Percentiles rank a stretch among this genome's conserved stretches.
These are phyloP conservation scores for Eucalyptus globulus DNA, from an alignment of 345 rosid species.

Conservation along the genomic window DNA sequence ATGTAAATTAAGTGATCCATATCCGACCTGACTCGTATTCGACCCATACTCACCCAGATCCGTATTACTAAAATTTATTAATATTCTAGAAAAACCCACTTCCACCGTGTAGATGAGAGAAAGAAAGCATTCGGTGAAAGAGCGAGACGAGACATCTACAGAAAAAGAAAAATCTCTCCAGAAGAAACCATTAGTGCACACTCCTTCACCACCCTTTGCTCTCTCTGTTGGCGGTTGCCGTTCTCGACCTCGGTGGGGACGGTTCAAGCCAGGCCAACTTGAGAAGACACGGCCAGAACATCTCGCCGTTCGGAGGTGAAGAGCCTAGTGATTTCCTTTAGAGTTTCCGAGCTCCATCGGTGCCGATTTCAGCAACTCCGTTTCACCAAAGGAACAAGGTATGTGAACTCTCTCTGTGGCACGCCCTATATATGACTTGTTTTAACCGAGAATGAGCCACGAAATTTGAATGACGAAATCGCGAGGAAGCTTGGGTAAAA, in stretches of 20 bases:
- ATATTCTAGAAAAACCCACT: too few species aligned
- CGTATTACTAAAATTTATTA: too few species aligned
- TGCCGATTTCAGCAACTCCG: neutral
- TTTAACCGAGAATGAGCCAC: too few species aligned
- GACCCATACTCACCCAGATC: fast-evolving
- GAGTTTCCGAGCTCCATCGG: neutral
- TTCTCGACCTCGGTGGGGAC: neutral
- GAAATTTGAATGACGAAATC: too few species aligned
- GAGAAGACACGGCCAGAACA: neutral
- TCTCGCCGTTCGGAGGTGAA: neutral
- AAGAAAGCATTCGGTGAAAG: too few species aligned
- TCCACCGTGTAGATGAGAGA: too few species aligned
- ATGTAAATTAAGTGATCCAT: fast-evolving
- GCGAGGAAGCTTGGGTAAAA: neutral
- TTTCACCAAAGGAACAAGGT: too few species aligned
- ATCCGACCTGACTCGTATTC: fast-evolving
- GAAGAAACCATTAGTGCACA: neutral
- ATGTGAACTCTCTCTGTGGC: too few species aligned
- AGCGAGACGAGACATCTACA: neutral
- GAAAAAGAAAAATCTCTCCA: neutral
- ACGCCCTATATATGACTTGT: too few species aligned
- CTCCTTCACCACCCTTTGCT: neutral
- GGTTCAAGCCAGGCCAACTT: neutral
- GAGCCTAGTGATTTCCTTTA: neutral
- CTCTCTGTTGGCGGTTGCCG: neutral